Evolutionary conservation across 2,329 filamentous ascomycete genomes (phyloP), one percentile per base, ranked within the genome.

Genomic region (Stromatinia cepivora): DNA sequence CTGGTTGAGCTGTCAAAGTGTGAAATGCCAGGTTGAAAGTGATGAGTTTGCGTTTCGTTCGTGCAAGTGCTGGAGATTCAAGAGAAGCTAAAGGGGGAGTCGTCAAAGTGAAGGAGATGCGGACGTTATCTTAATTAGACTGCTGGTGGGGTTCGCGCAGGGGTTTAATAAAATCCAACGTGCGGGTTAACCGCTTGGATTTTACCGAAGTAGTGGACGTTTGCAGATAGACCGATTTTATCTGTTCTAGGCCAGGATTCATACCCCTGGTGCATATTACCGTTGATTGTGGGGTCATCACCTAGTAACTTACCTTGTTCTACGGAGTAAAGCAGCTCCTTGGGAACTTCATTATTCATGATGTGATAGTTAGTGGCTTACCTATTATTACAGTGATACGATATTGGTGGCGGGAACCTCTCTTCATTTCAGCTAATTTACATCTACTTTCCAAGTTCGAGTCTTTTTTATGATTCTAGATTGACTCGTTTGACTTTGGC

Each of bases 401-500:
- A 31, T 56, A 56, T 36, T 65, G 13, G 25, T 22, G 13, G 22
- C 62, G 54, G 22, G 54, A 36, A 34, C 50, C 42, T 31, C 8
- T 45, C 25, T 15, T 42, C 62, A 34, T 22, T 28, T 6, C 20
- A 36, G 2, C 9, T 48, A 59, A 20, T 67, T 22, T 39, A 67
- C 56, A 31, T 67, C n/a, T n/a, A 34, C 46, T 5, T 53, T 69
- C 46, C 56, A 64, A 5, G 46, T 64, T 28, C 58, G 48, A 15
- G 48, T 46, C 50, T 69, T 22, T 20, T 22, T 45, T 39, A 64
- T 69, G n/a, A 69, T 69, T 31, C 50, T 54, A 22, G 66, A 64
- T 56, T 69, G 34, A 45, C 66, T 69, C 15, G 58, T 42, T 34
- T 69, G 58, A 46, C 66, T 69, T 22, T 64, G 57, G 1, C 34